Percentiles rank a stretch among this genome's conserved stretches.
phyloP scores from a whole-genome alignment of 768 basidiomycete genomes.

The Lactarius evosmus region DNA sequence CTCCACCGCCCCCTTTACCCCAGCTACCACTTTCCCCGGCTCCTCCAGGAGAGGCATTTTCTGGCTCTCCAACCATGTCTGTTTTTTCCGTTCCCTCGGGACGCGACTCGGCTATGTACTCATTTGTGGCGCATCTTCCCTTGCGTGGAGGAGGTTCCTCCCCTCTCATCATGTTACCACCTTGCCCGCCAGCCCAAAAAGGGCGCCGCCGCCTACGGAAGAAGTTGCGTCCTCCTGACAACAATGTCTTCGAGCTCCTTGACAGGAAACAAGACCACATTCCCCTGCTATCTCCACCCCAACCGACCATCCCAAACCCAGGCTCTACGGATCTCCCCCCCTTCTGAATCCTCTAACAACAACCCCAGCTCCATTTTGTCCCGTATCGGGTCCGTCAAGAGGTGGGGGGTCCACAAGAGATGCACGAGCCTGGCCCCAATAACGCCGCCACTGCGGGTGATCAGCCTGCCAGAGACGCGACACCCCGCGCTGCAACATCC shows the following conservation, averaged over 20 bases:
- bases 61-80: slow-evolving; percentile 56
- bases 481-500: slow-evolving; percentile 34
- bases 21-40: slow-evolving; percentile 38
- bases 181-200: slow-evolving; percentile 60
- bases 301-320: slow-evolving; percentile 36
- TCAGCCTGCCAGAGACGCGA: slow-evolving; percentile 29
- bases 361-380: slow-evolving; percentile 45
- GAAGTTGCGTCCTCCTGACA: slow-evolving; percentile 72
- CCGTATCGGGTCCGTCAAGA: slow-evolving; percentile 58
- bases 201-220: slow-evolving; percentile 64
- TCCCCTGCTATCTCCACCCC: slow-evolving; percentile 34
- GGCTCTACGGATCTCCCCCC: slow-evolving; percentile 30
- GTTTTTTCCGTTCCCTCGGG: slow-evolving; percentile 65
- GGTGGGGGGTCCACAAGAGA: slow-evolving; percentile 48
- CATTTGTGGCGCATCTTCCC: slow-evolving; percentile 45
- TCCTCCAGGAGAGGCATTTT: slow-evolving; percentile 40
- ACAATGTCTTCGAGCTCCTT: slow-evolving; percentile 51
- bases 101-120: slow-evolving; percentile 44
- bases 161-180: slow-evolving; percentile 53
- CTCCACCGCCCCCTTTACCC: slow-evolving; percentile 41
- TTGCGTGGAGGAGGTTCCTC: slow-evolving; percentile 41
- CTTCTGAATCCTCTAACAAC: slow-evolving; percentile 34
- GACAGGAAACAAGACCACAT: slow-evolving; percentile 36
- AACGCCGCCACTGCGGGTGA: slow-evolving; percentile 38
- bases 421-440: slow-evolving; percentile 42